Conservation (phyloP, 2,329 filamentous ascomycete species). For the Neoascochyta sp. region DNA sequence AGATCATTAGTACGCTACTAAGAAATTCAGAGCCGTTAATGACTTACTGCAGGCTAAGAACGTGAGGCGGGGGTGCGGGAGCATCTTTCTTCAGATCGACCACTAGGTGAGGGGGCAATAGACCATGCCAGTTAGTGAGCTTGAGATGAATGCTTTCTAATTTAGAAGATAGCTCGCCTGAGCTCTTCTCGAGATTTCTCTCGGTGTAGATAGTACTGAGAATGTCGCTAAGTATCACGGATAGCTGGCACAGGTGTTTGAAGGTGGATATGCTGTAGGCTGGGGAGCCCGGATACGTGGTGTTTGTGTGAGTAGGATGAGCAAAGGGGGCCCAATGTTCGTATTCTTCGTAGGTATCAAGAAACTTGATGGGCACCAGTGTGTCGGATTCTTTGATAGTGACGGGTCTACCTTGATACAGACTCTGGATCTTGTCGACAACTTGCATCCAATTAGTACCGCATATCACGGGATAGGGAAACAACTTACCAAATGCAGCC, state of each 20-base stretch:
- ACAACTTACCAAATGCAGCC: slow-evolving; percentile 41
- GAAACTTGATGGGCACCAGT: slow-evolving; percentile 47
- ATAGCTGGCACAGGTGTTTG: slow-evolving; percentile 43
- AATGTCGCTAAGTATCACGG: slow-evolving; percentile 46
- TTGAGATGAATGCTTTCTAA: slow-evolving; percentile 41
- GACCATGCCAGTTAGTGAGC: slow-evolving; percentile 43
- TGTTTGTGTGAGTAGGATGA: slow-evolving; percentile 18
- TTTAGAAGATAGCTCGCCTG: slow-evolving; percentile 37
- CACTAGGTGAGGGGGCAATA: slow-evolving; percentile 44
- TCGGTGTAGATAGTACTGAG: slow-evolving; percentile 39
- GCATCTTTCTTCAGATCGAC: slow-evolving; percentile 33
- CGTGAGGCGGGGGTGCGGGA: slow-evolving; percentile 37
- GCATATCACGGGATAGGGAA: background rate
- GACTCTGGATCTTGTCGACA: slow-evolving; percentile 52
- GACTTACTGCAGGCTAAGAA: slow-evolving; percentile 23
- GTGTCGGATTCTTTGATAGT: slow-evolving; percentile 48
- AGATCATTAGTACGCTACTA: slow-evolving; percentile 1
- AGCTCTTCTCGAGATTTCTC: slow-evolving; percentile 31
- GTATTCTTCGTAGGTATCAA: slow-evolving; percentile 52
- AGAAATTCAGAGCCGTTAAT: background rate
- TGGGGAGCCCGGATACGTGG: slow-evolving; percentile 37
- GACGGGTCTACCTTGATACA: slow-evolving; percentile 54
- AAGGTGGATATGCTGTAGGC: slow-evolving; percentile 47
- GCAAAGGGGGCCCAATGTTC: slow-evolving; percentile 51
- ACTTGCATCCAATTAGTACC: slow-evolving; percentile 14